Base-by-base conservation (phyloP, 2,329 filamentous ascomycete genomes). In the Colletotrichum sp. region DNA sequence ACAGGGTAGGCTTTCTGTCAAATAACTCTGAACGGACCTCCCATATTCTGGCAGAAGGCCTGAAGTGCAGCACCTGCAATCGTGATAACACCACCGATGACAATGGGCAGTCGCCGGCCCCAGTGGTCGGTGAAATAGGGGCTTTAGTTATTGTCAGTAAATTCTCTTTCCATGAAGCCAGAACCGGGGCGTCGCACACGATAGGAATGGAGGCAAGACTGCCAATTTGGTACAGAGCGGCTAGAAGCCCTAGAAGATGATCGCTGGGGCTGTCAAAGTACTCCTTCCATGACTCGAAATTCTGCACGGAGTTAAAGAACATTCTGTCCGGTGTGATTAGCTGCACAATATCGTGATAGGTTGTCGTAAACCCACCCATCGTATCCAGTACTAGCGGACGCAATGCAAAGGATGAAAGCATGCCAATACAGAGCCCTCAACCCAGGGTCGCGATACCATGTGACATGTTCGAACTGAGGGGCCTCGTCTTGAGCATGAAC, bases 221-320 rank as follows among this genome's bases (percentile, higher is more conserved):
- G 60, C 91, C 91, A 52, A 93, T 88, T 78, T 90, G 90, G 82
- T 92, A 93, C 76, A 90, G 87, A 8, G 91, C 90, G 12, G 88
- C 88, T 5, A 93, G 85, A 36, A 93, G 86, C 67, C 91, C 91
- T 8, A 87, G 82, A 80, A 82, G 78, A 75, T 83, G 80, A 78
- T 87, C 81, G 80, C 86, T 55, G 1, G 85, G 90, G 72, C 88
- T 65, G 32, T 84, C 82, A 78, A 92, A 92, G 80, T 86, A 88
- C 26, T 80, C 80, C 79, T 87, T 83, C 87, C 87, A 90, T 30
- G 82, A 81, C 1, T 85, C 78, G 78, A 87, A 86, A 78, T 86
- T 85, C 78, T 87, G 86, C 8, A 87, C 84, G 9, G 81, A 81
- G 81, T 87, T 87, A 81, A 88, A 86, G 80, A 87, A 86, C 80